Percentiles rank a stretch among this genome's conserved stretches.
Conservation (phyloP, 306 rosid species). For the Glycine tomentella region DNA sequence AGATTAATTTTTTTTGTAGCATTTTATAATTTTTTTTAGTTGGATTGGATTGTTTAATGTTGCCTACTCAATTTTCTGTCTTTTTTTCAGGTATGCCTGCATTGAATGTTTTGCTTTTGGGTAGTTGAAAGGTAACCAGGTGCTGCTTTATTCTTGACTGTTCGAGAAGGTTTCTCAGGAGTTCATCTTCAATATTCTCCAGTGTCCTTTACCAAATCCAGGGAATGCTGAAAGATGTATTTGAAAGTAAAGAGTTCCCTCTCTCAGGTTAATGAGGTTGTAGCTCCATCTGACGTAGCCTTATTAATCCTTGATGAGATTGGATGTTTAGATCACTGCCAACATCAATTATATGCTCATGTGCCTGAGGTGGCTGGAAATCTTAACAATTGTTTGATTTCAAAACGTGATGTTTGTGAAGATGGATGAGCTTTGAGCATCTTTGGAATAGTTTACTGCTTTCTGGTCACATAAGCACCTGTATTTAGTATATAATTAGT, state of each 20-base stretch:
- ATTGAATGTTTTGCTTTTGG: neutral
- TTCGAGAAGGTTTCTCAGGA: conserved; percentile 19
- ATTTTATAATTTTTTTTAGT: neutral
- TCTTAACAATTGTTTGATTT: conserved; percentile 44
- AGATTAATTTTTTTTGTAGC: neutral
- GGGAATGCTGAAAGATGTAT: conserved; percentile 99
- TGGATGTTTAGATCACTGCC: conserved; percentile 53
- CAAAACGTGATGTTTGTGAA: conserved; percentile 63
- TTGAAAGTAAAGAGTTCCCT: conserved; percentile 59
- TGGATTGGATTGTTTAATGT: conserved; percentile 24
- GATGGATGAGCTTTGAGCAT: conserved; percentile 72
- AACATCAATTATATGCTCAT: conserved; percentile 45
- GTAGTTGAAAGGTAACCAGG: conserved; percentile 42
- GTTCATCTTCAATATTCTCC: conserved; percentile 40
- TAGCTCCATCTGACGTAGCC: conserved; percentile 57
- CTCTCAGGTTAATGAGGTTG: conserved; percentile 52
- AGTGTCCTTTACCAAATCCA: conserved; percentile 52
- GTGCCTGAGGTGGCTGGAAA: conserved; percentile 49
- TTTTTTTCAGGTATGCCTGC: conserved; percentile 49
- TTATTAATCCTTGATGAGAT: conserved; percentile 56
- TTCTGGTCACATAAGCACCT: conserved; percentile 34
- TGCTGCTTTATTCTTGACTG: conserved; percentile 33
- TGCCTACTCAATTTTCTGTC: conserved; percentile 18
- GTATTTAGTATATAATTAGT: conserved; percentile 4
- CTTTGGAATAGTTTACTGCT: conserved; percentile 41